Evolutionary conservation across 331 rosid species (phyloP), one percentile per base, ranked within the genome.

Genomic region (Ulmus americana): DNA sequence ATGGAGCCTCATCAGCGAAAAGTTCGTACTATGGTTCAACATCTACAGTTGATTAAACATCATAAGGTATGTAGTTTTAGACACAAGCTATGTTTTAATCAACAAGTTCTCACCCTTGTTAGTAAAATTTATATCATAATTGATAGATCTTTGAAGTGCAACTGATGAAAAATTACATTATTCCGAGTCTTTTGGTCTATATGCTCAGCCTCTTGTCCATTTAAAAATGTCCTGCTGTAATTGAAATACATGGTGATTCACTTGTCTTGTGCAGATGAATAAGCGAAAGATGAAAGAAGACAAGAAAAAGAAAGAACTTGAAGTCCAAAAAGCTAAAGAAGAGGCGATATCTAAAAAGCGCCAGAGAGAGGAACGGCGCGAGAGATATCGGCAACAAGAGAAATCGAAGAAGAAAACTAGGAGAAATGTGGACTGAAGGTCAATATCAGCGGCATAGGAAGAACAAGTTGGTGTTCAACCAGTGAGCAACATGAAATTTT

Each of bases 281-380:
- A 92, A 86, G 79, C 86, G 89, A 55, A 89, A 89, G 84, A 65
- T 79, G 35, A 86, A 74, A 75, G 95, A 85, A 52, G 86, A 58
- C 12, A 71, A 83, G 72, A 86, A 72, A 70, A 83, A 81, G 73
- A 85, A 85, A 76, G 84, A 39, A 67, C 61, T 55, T 5, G 97
- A 85, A 71, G 83, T 54, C 4, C 83, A 82, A 77, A 83, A 64
- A 70, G 85, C 80, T 18, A 92, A 92, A 72, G 95, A 82, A 0
- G 97, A 92, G 67, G 73, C 48, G 71, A 3, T 86, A 70, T 13
- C 60, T 4, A 89, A 18, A 64, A 92, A 92, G 79, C 98, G 98
- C 28, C 82, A n/a, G 50, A 87, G 98, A 69, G 98, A 92, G 66
- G 97, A 86, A 77, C 78, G 89, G 9, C 84, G 95, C 3, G 89